Conservation (phyloP, 208 protist species). For the Crithidia mellificae region DNA sequence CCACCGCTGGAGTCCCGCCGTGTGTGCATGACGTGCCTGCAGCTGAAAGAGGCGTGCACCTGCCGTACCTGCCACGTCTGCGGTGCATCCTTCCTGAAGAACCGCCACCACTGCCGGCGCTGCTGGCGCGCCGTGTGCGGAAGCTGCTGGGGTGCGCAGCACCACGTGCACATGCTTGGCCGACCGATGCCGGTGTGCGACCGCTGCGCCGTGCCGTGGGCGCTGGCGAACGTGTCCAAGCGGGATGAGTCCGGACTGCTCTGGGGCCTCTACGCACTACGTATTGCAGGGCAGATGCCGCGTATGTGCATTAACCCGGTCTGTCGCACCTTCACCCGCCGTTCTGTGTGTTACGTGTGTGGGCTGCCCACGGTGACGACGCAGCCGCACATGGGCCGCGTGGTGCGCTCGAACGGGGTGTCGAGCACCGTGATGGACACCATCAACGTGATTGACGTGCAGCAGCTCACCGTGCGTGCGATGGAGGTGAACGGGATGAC, state of each 20-base stretch:
- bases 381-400: slow-evolving; percentile 53
- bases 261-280: slow-evolving; percentile 77
- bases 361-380: slow-evolving; percentile 64
- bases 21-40: slow-evolving; percentile 51
- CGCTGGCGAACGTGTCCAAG: slow-evolving; percentile 44
- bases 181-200: slow-evolving; percentile 55
- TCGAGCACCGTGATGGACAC: slow-evolving; percentile 11
- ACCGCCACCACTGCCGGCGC: slow-evolving; percentile 75
- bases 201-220: slow-evolving; percentile 60
- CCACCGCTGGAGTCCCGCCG: slow-evolving; percentile 35
- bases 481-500: slow-evolving; percentile 40
- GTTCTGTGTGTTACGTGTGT: slow-evolving; percentile 47
- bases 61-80: slow-evolving; percentile 59
- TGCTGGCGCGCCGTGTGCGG: slow-evolving; percentile 68
- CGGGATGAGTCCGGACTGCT: slow-evolving; percentile 38
- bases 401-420: slow-evolving; percentile 35
- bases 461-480: slow-evolving; percentile 37
- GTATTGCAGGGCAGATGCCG: slow-evolving; percentile 57
- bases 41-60: slow-evolving; percentile 47
- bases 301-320: slow-evolving; percentile 51
- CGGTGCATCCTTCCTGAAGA: slow-evolving; percentile 23
- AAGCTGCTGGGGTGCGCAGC: slow-evolving; percentile 48
- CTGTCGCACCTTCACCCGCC: slow-evolving; percentile 58
- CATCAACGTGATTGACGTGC: slow-evolving; percentile 39
- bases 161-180: slow-evolving; percentile 60